These are phyloP conservation scores for Orbilia ellipsospora DNA, from an alignment of 2,329 filamentous ascomycete species.

Conservation along the genomic window DNA sequence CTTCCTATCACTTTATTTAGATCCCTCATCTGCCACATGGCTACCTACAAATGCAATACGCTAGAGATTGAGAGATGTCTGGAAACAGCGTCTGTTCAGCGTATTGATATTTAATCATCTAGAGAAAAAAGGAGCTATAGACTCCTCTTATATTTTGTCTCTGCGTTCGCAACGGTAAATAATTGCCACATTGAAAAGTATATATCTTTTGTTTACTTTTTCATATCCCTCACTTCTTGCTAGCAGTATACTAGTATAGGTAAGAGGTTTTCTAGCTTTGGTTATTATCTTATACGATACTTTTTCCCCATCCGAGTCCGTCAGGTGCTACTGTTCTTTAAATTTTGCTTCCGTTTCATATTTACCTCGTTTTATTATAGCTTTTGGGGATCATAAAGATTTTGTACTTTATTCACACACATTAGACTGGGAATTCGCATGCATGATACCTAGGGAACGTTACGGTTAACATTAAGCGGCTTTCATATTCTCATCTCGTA, in stretches of 20 bases:
- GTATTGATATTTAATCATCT: background rate
- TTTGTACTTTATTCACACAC: slow-evolving; percentile 7
- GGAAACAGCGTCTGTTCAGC: slow-evolving; percentile 12
- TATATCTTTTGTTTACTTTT: background rate
- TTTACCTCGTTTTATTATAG: background rate
- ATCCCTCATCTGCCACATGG: background rate
- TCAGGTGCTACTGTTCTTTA: background rate
- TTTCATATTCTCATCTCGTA: slow-evolving; percentile 1
- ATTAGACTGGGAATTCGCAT: slow-evolving; percentile 33
- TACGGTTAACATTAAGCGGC: background rate
- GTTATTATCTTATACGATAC: background rate
- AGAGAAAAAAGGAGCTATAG: background rate
- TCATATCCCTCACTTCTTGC: background rate
- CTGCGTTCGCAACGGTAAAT: background rate
- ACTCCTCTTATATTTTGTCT: background rate
- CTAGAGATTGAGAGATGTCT: background rate
- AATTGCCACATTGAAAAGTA: background rate
- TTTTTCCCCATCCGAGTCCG: background rate
- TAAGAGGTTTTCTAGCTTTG: background rate
- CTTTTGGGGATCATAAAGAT: background rate
- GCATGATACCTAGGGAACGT: slow-evolving; percentile 32
- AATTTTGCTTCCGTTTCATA: background rate
- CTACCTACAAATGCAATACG: too few relatives aligned
- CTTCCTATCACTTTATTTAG: background rate
- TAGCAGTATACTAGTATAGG: background rate